Percentiles rank a stretch among this genome's conserved stretches.
These are phyloP conservation scores for Chytriomyces sp. DNA, from an alignment of 192 early-diverging fungal genomes.

Conservation along the genomic window DNA sequence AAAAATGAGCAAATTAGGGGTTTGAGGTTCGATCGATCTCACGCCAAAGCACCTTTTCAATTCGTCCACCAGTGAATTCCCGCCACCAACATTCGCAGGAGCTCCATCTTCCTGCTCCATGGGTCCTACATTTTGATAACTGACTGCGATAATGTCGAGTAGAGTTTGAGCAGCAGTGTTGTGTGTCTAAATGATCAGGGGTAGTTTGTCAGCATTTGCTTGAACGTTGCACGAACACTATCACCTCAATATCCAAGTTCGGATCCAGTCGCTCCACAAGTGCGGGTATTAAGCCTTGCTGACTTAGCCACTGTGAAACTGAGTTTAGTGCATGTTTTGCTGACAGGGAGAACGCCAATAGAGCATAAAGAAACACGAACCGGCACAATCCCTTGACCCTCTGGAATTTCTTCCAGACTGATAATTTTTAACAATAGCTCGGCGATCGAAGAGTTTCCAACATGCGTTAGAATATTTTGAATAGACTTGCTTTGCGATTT, in stretches of 20 bases:
- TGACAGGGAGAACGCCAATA: slow-evolving; percentile 5
- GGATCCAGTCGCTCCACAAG: slow-evolving; percentile 85
- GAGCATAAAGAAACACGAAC: slow-evolving; percentile 43
- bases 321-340: slow-evolving; percentile 3
- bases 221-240: background rate
- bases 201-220: background rate
- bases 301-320: slow-evolving; percentile 78
- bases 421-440: slow-evolving; percentile 93
- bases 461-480: slow-evolving; percentile 77
- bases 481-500: slow-evolving; percentile 78
- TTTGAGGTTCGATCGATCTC: background rate
- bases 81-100: slow-evolving; percentile 40
- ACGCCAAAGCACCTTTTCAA: slow-evolving; percentile 46
- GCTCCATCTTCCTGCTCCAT: slow-evolving; percentile 31
- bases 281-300: slow-evolving; percentile 74
- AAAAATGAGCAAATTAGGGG: background rate
- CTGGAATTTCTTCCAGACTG: slow-evolving; percentile 87
- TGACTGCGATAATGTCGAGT: slow-evolving; percentile 82
- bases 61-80: slow-evolving; percentile 58
- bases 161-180: slow-evolving; percentile 82
- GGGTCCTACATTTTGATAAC: slow-evolving; percentile 50
- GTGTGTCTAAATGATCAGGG: slow-evolving; percentile 56
- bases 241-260: slow-evolving; percentile 76
- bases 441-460: slow-evolving; percentile 85
- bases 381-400: slow-evolving; percentile 84